A percentile compares a stretch with the other conserved stretches of the same genome.
phyloP scores from a whole-genome alignment of 495 filamentous ascomycete species.

The Neurospora africana region DNA sequence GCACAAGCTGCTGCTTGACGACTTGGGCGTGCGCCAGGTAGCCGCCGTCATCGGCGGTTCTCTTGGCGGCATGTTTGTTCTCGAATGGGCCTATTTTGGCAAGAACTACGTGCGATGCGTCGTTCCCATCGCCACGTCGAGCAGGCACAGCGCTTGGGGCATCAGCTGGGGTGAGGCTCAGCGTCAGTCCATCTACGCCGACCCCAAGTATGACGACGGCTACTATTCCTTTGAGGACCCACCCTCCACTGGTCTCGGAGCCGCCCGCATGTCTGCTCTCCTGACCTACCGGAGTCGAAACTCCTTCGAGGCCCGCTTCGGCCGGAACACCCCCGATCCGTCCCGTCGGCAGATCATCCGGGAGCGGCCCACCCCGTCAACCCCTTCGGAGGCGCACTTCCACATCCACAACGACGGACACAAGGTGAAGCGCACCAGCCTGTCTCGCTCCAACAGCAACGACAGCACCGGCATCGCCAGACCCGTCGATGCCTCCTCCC shows the following conservation, averaged over 20 bases:
- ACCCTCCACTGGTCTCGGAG: conserved; percentile 75
- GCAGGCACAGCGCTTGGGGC: conserved; percentile 94
- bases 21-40: conserved; percentile 75
- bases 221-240: conserved; percentile 83
- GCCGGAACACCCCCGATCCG: conserved; percentile 81
- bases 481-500: conserved; percentile 12
- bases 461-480: conserved; percentile 18
- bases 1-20: conserved; percentile 83
- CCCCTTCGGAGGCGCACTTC: conserved; percentile 74
- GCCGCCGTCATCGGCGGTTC: conserved; percentile 92
- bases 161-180: conserved; percentile 99
- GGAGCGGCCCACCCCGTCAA: conserved; percentile 48
- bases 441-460: conserved; percentile 28
- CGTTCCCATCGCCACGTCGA: conserved; percentile 90
- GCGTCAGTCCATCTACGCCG: conserved; percentile 93
- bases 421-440: conserved; percentile 38
- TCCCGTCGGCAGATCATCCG: conserved; percentile 70
- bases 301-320: conserved; percentile 92
- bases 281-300: conserved; percentile 93
- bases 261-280: conserved; percentile 91
- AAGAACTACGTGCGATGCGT: conserved; percentile 86
- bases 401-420: conserved; percentile 95
- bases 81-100: conserved; percentile 95
- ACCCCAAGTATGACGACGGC: conserved; percentile 95
- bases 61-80: conserved; percentile 93